These are phyloP conservation scores for Gossypioides kirkii DNA, from an alignment of 345 rosid species.

Conservation along the genomic window DNA sequence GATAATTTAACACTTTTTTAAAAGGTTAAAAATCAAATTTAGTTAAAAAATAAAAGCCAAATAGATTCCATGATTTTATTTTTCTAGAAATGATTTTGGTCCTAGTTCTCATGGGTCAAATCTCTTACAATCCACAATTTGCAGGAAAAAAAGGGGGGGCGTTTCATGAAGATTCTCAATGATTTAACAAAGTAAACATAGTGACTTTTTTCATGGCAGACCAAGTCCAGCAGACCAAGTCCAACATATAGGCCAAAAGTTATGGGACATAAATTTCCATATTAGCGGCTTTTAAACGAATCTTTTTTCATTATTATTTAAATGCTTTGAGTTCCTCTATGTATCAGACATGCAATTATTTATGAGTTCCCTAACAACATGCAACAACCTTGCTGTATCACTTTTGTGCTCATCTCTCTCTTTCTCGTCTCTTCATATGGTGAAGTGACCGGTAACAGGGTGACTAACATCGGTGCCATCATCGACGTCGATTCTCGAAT, in stretches of 20 bases:
- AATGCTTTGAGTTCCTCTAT: too few relatives aligned
- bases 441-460: slow-evolving; percentile 5
- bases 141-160: neutral
- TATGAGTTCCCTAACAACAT: neutral
- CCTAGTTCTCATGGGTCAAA: too few relatives aligned
- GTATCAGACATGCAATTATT: neutral
- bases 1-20: too few relatives aligned
- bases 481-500: slow-evolving; percentile 29
- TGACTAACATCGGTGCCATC: slow-evolving; percentile 38
- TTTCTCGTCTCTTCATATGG: slow-evolving; percentile 17
- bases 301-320: too few relatives aligned
- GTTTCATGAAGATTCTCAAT: neutral
- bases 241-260: neutral
- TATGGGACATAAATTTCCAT: neutral
- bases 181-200: neutral
- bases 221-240: slow-evolving; percentile 15
- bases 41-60: too few relatives aligned
- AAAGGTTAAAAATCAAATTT: too few relatives aligned
- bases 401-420: slow-evolving; percentile 1
- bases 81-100: too few relatives aligned
- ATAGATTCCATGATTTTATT: too few relatives aligned
- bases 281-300: neutral
- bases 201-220: neutral
- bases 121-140: neutral
- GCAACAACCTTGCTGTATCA: neutral